Conservation (phyloP, 164 flowering plant species). For the Tinospora cordifolia region DNA sequence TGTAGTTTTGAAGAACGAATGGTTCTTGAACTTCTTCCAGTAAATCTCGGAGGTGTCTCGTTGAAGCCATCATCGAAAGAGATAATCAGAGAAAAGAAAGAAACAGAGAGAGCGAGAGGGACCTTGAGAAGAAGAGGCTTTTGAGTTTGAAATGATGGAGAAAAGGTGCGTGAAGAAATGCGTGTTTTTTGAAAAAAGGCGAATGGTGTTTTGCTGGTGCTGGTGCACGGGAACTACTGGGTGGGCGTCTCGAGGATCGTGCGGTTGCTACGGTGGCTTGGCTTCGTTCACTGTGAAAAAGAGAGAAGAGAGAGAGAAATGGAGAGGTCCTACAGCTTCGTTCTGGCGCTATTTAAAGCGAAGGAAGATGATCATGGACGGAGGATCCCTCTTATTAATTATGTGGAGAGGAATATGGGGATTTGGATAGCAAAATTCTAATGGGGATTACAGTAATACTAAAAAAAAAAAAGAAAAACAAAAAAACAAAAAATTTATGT, state of each 20-base stretch:
- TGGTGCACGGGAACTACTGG: background rate
- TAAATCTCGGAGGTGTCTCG: slow-evolving; percentile 52
- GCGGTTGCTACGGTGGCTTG: too few relatives aligned
- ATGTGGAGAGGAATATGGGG: background rate
- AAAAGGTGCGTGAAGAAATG: background rate
- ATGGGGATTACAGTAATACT: too few relatives aligned
- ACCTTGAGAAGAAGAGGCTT: too few relatives aligned
- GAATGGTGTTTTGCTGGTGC: background rate
- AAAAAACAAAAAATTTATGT: too few relatives aligned
- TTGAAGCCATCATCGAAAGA: slow-evolving; percentile 30
- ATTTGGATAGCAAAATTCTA: too few relatives aligned
- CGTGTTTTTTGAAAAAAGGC: background rate
- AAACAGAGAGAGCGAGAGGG: background rate
- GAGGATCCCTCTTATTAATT: background rate
- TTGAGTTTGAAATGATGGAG: background rate
- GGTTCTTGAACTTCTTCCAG: slow-evolving; percentile 84
- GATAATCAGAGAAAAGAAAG: too few relatives aligned
- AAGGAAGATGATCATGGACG: background rate
- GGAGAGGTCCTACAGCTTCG: background rate
- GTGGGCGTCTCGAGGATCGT: too few relatives aligned
- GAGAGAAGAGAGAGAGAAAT: background rate
- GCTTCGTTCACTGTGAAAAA: background rate
- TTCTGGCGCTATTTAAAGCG: background rate
- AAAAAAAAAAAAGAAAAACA: too few relatives aligned
- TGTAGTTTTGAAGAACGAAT: slow-evolving; percentile 55